Conservation (phyloP, 1,284 basidiomycete species). For the Acaromyces ingoldii region DNA sequence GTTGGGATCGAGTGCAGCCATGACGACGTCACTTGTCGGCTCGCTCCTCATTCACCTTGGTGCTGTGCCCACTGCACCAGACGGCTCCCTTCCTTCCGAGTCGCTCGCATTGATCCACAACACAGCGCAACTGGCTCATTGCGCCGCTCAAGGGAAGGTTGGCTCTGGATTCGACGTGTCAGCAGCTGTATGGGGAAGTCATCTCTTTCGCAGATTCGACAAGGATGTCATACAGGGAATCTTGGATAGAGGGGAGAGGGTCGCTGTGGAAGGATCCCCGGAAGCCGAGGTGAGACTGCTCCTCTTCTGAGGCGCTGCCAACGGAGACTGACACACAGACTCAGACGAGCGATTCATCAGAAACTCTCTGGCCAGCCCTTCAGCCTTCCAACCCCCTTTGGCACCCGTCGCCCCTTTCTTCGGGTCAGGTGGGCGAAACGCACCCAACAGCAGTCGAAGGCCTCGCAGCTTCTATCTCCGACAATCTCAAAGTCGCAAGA, state of each 20-base stretch:
- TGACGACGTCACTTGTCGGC: slow-evolving; percentile 89
- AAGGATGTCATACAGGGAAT: slow-evolving; percentile 53
- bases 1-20: slow-evolving; percentile 89
- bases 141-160: slow-evolving; percentile 94
- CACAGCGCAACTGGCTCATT: slow-evolving; percentile 91
- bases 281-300: too few species aligned
- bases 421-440: neutral
- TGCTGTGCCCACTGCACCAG: slow-evolving; percentile 56
- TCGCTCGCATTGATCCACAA: slow-evolving; percentile 65
- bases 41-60: slow-evolving; percentile 74
- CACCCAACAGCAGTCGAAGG: slow-evolving; percentile 40
- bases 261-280: slow-evolving; percentile 19
- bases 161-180: slow-evolving; percentile 97
- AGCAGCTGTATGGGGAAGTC: slow-evolving; percentile 88
- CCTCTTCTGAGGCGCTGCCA: neutral
- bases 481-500: slow-evolving; percentile 3
- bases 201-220: slow-evolving; percentile 84
- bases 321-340: neutral
- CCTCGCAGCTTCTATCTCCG: slow-evolving; percentile 10
- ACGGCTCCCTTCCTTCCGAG: slow-evolving; percentile 35
- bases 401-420: slow-evolving; percentile 28
- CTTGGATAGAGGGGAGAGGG: slow-evolving; percentile 26
- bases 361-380: slow-evolving; percentile 8
- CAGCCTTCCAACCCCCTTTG: slow-evolving; percentile 40
- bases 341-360: too few species aligned